Conservation (phyloP, 768 basidiomycete genomes). For the Lentinula aciculospora region DNA sequence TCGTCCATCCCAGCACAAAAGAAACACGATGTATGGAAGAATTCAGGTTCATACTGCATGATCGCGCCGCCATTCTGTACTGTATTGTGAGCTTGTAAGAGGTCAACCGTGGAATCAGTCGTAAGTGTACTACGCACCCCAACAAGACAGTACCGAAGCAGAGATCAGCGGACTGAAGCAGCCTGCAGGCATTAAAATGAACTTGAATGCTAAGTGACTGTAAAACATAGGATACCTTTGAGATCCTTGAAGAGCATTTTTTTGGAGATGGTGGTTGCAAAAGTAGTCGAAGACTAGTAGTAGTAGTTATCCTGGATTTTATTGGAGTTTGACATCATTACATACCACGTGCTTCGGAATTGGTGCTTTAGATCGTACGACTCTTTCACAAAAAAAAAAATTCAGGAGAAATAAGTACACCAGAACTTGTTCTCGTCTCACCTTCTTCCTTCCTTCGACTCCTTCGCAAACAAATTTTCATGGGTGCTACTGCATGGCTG, state of each 20-base stretch:
- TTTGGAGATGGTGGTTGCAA: background rate
- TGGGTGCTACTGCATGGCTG: conserved; percentile 60
- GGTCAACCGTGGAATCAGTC: background rate
- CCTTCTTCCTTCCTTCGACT: background rate
- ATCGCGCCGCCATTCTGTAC: background rate
- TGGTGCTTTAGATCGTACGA: background rate
- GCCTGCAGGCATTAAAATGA: background rate
- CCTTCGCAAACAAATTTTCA: conserved; percentile 12
- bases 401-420: background rate
- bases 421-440: no score
- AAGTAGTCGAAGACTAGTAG: no score
- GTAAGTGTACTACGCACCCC: background rate
- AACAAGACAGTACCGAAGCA: background rate
- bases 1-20: conserved; percentile 2
- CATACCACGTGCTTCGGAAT: background rate
- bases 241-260: background rate
- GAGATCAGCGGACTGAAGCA: conserved; percentile 3
- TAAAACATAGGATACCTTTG: background rate
- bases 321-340: no score
- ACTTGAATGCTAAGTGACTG: background rate
- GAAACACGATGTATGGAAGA: background rate
- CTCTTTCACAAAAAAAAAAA: background rate
- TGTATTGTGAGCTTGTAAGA: background rate
- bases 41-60: conserved; percentile 1
- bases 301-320: no score